Evolutionary conservation across 306 rosid genomes (phyloP), one percentile per base, ranked within the genome.

Genomic region (Vachellia pachyceras): DNA sequence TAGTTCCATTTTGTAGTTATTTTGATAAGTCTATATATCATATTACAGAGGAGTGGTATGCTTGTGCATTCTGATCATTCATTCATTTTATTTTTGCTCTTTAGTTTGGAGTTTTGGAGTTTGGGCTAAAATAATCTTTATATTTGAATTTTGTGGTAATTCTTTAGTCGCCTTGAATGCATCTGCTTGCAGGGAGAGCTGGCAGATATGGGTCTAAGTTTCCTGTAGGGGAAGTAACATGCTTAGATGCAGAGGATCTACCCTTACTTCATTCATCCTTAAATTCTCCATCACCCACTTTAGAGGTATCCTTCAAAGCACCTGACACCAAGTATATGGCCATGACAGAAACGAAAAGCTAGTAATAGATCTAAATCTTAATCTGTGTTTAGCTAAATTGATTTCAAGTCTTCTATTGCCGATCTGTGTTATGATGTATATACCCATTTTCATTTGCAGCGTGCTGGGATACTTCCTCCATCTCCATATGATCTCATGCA

Each of bases 381-480:
- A 46, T 71, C 45, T 63, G 68, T 72, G 72, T 64, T 44, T 39
- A 10, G 67, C 69, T 73, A 61, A 79, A 55, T 75, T 71, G 8
- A 63, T 58, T 55, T 76, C 52, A 57, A 67, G 42, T 55, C n/a
- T n/a, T n/a, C n/a, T n/a, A 68, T 80, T 69, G 72, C 73, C 65
- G 54, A 69, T 78, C 78, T 89, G 82, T 89, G 72, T 82, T 25
- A 52, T 63, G 50, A 20, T 68, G 81, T 13, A 15, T 68, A 83
- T 12, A 0, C 79, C 50, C 13, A 25, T 74, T 81, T 69, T 74
- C 68, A 17, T 25, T 40, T 87, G 84, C 92, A 95, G 98, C 85
- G 88, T 68, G 99, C 99, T 81, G 96, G 99, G 70, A 81, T 95
- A 78, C 89, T 95, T 83, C 99, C 99, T 58, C 85, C n/a, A n/a